These are phyloP conservation scores for Cutaneotrichosporon dermatis DNA, from an alignment of 1,284 basidiomycete species.

Conservation along the genomic window DNA sequence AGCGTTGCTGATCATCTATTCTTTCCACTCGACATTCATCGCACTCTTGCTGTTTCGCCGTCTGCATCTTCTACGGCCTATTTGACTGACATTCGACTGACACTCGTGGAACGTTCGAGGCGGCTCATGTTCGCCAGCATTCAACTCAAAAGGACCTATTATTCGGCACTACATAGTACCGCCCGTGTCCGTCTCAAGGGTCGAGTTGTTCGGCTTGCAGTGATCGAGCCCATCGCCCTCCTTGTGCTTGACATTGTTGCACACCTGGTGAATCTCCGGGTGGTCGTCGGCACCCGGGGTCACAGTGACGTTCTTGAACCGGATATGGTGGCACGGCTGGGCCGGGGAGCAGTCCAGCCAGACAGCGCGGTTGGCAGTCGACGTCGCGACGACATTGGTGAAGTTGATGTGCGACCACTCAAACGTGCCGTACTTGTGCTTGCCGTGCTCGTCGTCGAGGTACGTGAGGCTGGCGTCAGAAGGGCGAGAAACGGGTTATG, in stretches of 20 bases:
- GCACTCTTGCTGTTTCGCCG: no score
- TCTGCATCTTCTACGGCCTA: no score
- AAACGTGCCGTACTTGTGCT: constrained; percentile 22
- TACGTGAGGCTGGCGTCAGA: constrained; percentile 4
- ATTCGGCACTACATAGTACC: constrained; percentile 9
- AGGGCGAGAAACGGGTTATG: no score
- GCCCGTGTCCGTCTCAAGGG: constrained; percentile 19
- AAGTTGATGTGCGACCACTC: constrained; percentile 33
- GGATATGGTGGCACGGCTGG: constrained; percentile 29
- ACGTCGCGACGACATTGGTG: constrained; percentile 27
- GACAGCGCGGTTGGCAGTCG: constrained; percentile 24
- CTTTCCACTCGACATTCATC: no score
- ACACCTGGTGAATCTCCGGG: constrained; percentile 29
- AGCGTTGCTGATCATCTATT: no score
- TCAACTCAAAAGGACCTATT: no score
- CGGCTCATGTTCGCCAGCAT: no score
- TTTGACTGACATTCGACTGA: no score
- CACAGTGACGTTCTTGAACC: constrained; percentile 25
- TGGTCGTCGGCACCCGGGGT: constrained; percentile 26
- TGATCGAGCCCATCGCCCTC: constrained; percentile 17
- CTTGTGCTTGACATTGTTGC: constrained; percentile 28
- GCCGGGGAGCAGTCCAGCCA: constrained; percentile 32
- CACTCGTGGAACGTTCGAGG: no score
- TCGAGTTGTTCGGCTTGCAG: constrained; percentile 26
- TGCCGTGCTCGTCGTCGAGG: constrained; percentile 11